Base-by-base conservation (phyloP, 2,329 filamentous ascomycete species). In the Colletotrichum neosansevieriae region DNA sequence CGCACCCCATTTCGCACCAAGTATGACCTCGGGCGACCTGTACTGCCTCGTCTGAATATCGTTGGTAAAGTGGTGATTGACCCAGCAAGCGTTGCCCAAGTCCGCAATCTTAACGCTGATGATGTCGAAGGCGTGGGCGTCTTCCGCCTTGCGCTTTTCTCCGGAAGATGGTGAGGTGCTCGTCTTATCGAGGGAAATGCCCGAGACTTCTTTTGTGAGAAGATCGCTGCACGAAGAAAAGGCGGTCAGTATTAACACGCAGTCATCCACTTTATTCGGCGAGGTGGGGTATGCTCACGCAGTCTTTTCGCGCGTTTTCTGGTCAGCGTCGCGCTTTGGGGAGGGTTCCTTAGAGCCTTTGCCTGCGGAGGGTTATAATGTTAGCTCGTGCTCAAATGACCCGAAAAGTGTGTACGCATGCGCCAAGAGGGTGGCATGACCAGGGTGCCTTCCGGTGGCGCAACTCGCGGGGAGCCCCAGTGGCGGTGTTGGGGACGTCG, bases 71-170 rank as follows among this genome's bases (percentile, higher is more conserved):
- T 99, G 96, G 78, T 99, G 96, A 72, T 94, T 94, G 32, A 97
- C 94, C 96, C 96, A 99, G 83, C 96, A 99, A 19, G 96, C 96
- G 78, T 99, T 99, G 69, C 96, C 96, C 63, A 99, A 85, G 84
- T 99, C 96, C 47, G 96, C 96, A 83, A 99, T 99, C 84, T 99
- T 99, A 79, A 99, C 96, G 38, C 95, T 98, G 74, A 99, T 98
- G 72, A 94, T 92, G 71, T 94, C 92, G 73, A 84, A 75, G 73
- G 81, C 75, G 76, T 84, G 77, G 66, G 81, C 82, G 71, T 93
- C 87, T 72, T 90, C 88, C 71, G 84, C 83, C 74, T 85, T 83
- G 73, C 82, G 87, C 79, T 92, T 91, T 75, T 93, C 90, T 60
- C 88, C 85, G 3, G 80, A 75, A 32, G 83, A 82, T 3, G 87